Base-by-base conservation (phyloP, 139 green algal genomes). In the Helicosporidium sp. region DNA sequence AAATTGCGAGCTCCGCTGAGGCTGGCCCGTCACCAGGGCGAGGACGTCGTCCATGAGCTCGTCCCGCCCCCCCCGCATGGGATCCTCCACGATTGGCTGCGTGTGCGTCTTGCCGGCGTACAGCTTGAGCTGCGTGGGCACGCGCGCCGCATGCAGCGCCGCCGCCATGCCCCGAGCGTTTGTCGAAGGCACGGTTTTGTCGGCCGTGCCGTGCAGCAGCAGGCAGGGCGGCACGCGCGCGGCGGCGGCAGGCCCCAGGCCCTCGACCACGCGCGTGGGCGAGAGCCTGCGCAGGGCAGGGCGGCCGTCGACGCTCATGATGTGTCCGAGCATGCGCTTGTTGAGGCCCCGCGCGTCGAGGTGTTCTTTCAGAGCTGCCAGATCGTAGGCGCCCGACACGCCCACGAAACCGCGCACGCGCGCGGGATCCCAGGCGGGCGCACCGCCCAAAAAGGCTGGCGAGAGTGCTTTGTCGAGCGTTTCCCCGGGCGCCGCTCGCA, bases 131-230 rank as follows among this genome's bases (percentile, higher is more conserved):
- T 51, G 35, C 18, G 49, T 49, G 2, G 19, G 22, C 23, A n/a
- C 52, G 7, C 54, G 54, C 22, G 47, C 48, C 43, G 36, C 34
- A 23, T 69, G 41, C 16, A 88, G 63, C 26, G 71, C 69, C 31
- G 64, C 47, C 34, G 48, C 25, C 23, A 86, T 75, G 39, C 69
- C 50, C 36, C 57, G 45, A 17, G 62, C 73, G 51, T 76, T 66
- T 29, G 64, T 58, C n/a, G 68, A 51, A 1, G 76, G 82, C 24
- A 85, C 77, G 4, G 64, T 74, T 45, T 78, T 77, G 58, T 93
- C 82, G 2, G 49, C 33, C 1, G 70, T 83, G 34, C 80, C 82
- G 49, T 93, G 82, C 46, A 93, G 60, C 36, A 93, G 65, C 39
- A 83, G 42, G n/a, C 80, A 37, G 8, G 55, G 52, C 12, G 79